Percentiles rank a stretch among this genome's conserved stretches.
phyloP scores from a whole-genome alignment of 345 rosid species.

The Eucalyptus cloeziana region DNA sequence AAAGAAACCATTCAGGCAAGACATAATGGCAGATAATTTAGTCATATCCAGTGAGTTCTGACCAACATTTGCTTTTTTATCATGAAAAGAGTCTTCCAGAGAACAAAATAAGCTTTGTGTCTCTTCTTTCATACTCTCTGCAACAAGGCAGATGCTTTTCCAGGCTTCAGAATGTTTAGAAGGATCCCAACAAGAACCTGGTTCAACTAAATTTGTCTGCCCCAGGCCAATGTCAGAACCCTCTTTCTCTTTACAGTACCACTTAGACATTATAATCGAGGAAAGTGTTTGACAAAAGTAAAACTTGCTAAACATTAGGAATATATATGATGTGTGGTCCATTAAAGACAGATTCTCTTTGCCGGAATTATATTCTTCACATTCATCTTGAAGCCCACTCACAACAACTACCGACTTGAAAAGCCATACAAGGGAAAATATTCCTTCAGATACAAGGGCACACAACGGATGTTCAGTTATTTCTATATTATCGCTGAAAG shows the following conservation, averaged over 20 bases:
- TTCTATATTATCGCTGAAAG: conserved; percentile 26
- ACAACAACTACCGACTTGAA: conserved; percentile 45
- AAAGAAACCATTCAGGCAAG: conserved; percentile 68
- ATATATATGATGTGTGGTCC: conserved; percentile 74
- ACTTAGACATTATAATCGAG: neutral
- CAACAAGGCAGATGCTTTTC: conserved; percentile 18
- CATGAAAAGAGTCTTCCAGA: conserved; percentile 20
- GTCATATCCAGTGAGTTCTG: conserved; percentile 17
- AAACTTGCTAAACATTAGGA: conserved; percentile 37
- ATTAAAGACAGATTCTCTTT: conserved; percentile 36
- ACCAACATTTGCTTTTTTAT: conserved; percentile 8
- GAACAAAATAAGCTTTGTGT: conserved; percentile 25
- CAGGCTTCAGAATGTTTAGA: conserved; percentile 20
- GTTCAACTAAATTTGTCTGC: neutral
- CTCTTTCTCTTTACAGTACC: conserved; percentile 3
- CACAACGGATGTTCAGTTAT: conserved; percentile 9
- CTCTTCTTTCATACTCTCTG: conserved; percentile 50
- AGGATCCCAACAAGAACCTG: conserved; percentile 5
- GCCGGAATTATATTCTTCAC: conserved; percentile 2
- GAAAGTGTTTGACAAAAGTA: conserved; percentile 16
- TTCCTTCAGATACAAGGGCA: conserved; percentile 28
- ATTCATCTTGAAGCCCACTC: conserved; percentile 16
- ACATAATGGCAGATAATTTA: conserved; percentile 32
- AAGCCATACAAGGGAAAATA: conserved; percentile 53
- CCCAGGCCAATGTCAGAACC: conserved; percentile 7